A percentile compares a stretch with the other conserved stretches of the same genome.
These are phyloP conservation scores for Termitomyces sp. DNA, from an alignment of 768 basidiomycete genomes.

Conservation along the genomic window DNA sequence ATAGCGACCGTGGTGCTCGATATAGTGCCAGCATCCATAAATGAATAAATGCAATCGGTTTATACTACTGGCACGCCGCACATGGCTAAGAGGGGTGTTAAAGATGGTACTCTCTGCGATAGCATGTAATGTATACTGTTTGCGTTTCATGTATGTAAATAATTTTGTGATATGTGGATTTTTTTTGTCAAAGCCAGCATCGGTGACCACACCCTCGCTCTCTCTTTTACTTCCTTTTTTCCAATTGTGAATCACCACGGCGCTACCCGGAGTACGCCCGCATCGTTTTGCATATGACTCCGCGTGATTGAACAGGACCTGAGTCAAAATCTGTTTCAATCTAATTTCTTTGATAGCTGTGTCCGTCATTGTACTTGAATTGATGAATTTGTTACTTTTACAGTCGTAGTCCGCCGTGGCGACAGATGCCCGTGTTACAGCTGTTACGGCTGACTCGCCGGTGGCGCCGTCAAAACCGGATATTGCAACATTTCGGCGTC, in stretches of 20 bases:
- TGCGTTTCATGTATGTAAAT: too few relatives aligned
- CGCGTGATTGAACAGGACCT: neutral
- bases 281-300: neutral
- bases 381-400: neutral
- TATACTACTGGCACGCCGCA: too few relatives aligned
- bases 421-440: neutral
- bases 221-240: neutral
- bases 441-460: neutral
- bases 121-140: too few relatives aligned
- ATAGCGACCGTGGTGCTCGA: too few relatives aligned
- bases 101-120: too few relatives aligned
- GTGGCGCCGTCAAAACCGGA: neutral
- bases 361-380: neutral
- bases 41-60: too few relatives aligned
- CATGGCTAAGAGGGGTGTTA: too few relatives aligned
- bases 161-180: too few relatives aligned
- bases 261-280: neutral
- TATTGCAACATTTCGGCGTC: neutral
- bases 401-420: neutral
- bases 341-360: neutral
- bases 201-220: neutral
- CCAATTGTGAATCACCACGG: neutral
- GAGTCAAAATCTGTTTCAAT: neutral
- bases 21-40: too few relatives aligned
- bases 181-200: neutral